Base-by-base conservation (phyloP, 78 protist species). In the Blattamonas nauphoetae region DNA sequence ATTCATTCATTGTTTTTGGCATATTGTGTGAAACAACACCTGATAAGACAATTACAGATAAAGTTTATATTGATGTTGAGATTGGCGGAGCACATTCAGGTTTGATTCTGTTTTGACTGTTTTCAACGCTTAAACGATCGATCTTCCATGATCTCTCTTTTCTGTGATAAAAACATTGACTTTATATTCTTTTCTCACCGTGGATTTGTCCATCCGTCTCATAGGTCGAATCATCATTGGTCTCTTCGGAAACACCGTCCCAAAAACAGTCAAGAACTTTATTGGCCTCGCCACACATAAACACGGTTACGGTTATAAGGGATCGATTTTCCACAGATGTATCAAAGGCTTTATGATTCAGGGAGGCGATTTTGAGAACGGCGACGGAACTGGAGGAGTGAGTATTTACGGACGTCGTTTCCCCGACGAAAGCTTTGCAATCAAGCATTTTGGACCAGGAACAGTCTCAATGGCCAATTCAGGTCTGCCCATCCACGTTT, bases 391-490 rank as follows among this genome's bases (percentile, higher is more conserved):
- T 5, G 87, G 87, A 2, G 87, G 87, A 1, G 2, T 45, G 45
- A 42, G 71, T n/a, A 86, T 86, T 3, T 86, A 86, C 2, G 88
- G 88, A 0, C 36, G 1, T 1, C 2, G 29, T 32, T 86, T 86
- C 33, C 29, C 2, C 45, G 88, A 86, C 32, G 88, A 92, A 91
- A 92, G 90, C 93, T 94, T 95, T 89, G 84, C 86, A 81, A n/a
- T 93, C 3, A 91, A 92, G 88, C 96, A 96, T 93, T 63, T 44
- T 33, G 91, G 89, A 1, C 90, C 92, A 32, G 96, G 96, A 41
- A n/a, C 86, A 41, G 88, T 96, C 36, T 93, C 96, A 42, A 96
- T 96, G 98, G 97, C 97, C 46, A 95, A 95, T 91, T 90, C 94
- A 11, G 98, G 97, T 46, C 34, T 4, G 86, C 11, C 21, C 11